Evolutionary conservation across 805 yeast species (phyloP).

Genomic region (Sugiyamaella floridensis): DNA sequence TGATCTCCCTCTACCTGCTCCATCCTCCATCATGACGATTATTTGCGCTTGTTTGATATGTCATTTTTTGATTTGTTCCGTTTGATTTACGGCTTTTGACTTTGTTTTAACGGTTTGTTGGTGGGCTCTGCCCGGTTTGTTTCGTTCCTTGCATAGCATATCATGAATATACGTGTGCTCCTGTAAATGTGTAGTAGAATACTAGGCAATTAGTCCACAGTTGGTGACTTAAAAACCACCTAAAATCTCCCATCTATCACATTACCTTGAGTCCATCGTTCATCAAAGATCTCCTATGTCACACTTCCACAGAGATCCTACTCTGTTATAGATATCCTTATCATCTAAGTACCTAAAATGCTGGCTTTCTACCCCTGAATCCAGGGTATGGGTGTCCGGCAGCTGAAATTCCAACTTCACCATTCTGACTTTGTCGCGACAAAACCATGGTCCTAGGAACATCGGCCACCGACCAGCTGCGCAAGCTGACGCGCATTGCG

Average conservation of each 20-base stretch:
- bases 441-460: slow-evolving; percentile 8
- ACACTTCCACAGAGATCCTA: neutral
- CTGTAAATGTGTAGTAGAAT: neutral
- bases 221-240: too few species aligned
- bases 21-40: neutral
- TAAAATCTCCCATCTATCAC: too few species aligned
- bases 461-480: slow-evolving; percentile 14
- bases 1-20: neutral
- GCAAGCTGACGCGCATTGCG: slow-evolving; percentile 15
- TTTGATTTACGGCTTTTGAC: neutral
- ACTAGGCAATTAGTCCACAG: too few species aligned
- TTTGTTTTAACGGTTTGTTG: neutral
- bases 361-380: too few species aligned
- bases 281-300: neutral
- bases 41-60: neutral
- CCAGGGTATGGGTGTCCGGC: too few species aligned
- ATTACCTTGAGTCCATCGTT: neutral
- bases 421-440: neutral
- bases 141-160: neutral
- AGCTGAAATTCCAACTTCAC: too few species aligned
- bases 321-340: too few species aligned
- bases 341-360: too few species aligned
- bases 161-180: neutral
- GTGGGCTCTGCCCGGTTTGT: neutral
- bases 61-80: neutral